Evolutionary conservation across 768 basidiomycete species (phyloP), one percentile per base, ranked within the genome.

Genomic region (Chalciporus sphaerocephalus): DNA sequence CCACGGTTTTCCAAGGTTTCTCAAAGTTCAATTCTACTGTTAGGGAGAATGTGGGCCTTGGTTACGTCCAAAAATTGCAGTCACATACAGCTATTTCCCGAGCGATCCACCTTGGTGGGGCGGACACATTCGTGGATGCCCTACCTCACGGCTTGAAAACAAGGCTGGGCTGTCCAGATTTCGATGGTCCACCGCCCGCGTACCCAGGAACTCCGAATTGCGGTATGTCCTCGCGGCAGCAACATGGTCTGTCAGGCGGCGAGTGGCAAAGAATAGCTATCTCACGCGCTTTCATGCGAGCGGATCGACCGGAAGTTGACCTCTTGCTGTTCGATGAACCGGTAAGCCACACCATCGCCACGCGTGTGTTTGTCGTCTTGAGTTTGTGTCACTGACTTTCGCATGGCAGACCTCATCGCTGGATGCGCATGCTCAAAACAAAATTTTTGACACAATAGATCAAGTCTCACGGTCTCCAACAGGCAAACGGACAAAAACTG

Each of bases 211-310:
- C 69, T 32, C 39, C 47, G 15, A 46, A 38, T 38, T 52, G 50
- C 53, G 69, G 43, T 61, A 70, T 53, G 42, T 51, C 64, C 51
- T 53, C 68, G 28, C 64, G 66, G 44, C 56, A 59, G 45, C 74
- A 76, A 50, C 83, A 87, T 62, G 86, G 85, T 34, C 68, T 92
- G 41, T 91, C 87, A 11, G 89, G 89, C 33, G 91, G 91, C 55
- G 89, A 93, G 87, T 92, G 90, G 90, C 89, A 92, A 67, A 72
- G 87, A 54, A 78, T 94, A 46, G 90, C 92, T 15, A 76, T 93
- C 39, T 86, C 90, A 38, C 78, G 92, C 38, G 87, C 89, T 13
- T 92, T 93, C 57, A 89, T 92, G 85, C 74, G 90, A 48, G 85
- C 87, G 38, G 76, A 72, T 56, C 80, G 78, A 58, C 86, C 80